Evolutionary conservation across 352 stramenopile genomes (phyloP), one percentile per base, ranked within the genome.

Genomic region (Globisporangium middletonii): DNA sequence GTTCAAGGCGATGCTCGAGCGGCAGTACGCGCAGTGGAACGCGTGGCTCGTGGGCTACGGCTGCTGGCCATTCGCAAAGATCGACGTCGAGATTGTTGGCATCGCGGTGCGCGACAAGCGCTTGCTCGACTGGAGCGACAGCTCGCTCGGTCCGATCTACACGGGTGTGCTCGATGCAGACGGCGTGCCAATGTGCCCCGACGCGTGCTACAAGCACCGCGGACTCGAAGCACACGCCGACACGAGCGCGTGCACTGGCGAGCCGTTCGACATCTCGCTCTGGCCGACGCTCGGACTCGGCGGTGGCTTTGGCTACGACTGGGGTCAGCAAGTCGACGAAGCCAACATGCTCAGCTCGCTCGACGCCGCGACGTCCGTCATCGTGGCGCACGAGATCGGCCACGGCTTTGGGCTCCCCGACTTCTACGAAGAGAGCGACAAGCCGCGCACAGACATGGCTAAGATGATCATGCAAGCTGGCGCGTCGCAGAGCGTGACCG

Each of bases 321-420:
- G 59, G 59, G 59, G 59, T n/a, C 71, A 79, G 59, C 71, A 68
- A 38, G 68, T 76, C 19, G 68, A 79, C 43, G 68, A 56, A 6
- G 60, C 19, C 13, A 70, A 59, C 52, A 76, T 76, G 68, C 26
- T 77, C 30, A 48, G 53, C 33, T 53, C 50, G 1, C 43, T 79
- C 27, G 65, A 77, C 23, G 27, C 63, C 8, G 68, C 68, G 11
- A 57, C 69, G 30, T 55, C 70, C 18, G 57, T 55, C 16, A 75
- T 79, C 44, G 71, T 79, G 28, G 52, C 71, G 3, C 71, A 79
- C 50, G 68, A 79, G 53, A 79, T 79, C 35, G 68, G 71, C 16
- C 71, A 79, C 49, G 71, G 33, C 33, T 38, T 38, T 38, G 33
- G 33, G 33, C 33, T 38, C 33, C 33, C 33, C 9, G 33, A 38